Base-by-base conservation (phyloP, 2,329 filamentous ascomycete species). In the Ophiocordyceps sinensis region DNA sequence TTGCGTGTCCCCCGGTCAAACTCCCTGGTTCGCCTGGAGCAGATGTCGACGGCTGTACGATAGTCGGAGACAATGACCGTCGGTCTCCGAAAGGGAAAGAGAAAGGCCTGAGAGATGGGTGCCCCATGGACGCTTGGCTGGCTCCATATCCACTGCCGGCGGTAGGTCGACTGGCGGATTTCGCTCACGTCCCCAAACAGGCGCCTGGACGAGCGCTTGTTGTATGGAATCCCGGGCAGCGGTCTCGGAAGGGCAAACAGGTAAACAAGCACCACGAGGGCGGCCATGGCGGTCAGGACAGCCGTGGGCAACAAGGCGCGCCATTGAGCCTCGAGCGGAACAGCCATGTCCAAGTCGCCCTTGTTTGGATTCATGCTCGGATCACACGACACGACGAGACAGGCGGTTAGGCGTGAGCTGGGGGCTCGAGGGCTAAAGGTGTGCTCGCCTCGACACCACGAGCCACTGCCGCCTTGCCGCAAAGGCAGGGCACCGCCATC, bases 71-170 rank as follows among this genome's bases (percentile, higher is more conserved):
- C 42, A 11, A 63, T 47, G 8, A 63, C 46, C 7, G 45, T 48
- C 2, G 60, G 59, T 39, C 49, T 51, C 15, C 46, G 43, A 19
- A 61, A 52, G 1, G 60, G 60, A 26, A 49, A 43, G 12, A 60
- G 41, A 40, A 62, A 64, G 37, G 60, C 40, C 36, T 64, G 61
- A 3, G 53, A 45, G 11, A 64, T 44, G 3, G 57, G 53, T 1
- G 54, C 42, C 2, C 44, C 39, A 44, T 56, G 54, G 19, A 43
- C 43, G 28, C 47, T 44, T 26, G 53, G 51, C 26, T 55, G 54
- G 17, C 39, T 48, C 46, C 46, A 51, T 36, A 56, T 42, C 55
- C 55, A 58, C 6, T 42, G 39, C 11, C 51, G 47, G 14, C 52
- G 48, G 19, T 52, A 51, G 15, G 40, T 40, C n/a, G 48, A 45